A percentile compares a stretch with the other conserved stretches of the same genome.
Conservation (phyloP, 495 filamentous ascomycete genomes). For the Hyaloscypha hepaticicola region DNA sequence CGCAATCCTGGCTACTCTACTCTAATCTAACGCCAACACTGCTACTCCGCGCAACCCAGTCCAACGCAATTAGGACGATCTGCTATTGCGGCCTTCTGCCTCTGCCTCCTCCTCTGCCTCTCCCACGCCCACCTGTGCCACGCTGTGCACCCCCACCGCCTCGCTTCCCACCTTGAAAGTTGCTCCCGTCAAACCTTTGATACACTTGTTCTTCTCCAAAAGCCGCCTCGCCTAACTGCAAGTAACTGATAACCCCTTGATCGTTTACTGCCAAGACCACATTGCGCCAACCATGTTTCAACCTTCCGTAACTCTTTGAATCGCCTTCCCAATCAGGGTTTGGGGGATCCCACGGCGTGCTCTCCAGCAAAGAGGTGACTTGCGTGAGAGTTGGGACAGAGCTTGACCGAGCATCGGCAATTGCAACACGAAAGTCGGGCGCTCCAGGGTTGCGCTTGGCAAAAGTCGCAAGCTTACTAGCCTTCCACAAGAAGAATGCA, state of each 20-base stretch:
- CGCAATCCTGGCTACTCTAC: background rate
- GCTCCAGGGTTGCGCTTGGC: conserved; percentile 70
- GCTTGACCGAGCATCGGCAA: conserved; percentile 72
- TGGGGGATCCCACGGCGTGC: conserved; percentile 64
- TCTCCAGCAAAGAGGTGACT: conserved; percentile 65
- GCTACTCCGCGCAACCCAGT: background rate
- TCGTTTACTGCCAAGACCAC: conserved; percentile 87
- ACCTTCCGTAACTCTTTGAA: conserved; percentile 54
- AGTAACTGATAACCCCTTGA: conserved; percentile 82
- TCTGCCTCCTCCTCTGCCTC: conserved; percentile 27
- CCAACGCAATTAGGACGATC: background rate
- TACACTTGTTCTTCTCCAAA: conserved; percentile 77
- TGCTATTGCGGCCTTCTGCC: conserved; percentile 20
- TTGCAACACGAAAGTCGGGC: conserved; percentile 80
- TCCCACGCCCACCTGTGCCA: conserved; percentile 36
- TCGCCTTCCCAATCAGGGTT: conserved; percentile 45
- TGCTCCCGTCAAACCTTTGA: conserved; percentile 48
- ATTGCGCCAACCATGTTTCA: conserved; percentile 83
- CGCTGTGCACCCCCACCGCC: conserved; percentile 39
- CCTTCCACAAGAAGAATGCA: conserved; percentile 78
- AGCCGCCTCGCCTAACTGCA: conserved; percentile 73
- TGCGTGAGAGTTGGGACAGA: conserved; percentile 70
- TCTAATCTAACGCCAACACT: conserved; percentile 16
- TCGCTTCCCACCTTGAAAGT: conserved; percentile 41
- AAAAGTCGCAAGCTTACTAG: conserved; percentile 57